Base-by-base conservation (phyloP, 768 basidiomycete species). In the Tephrocybe sp. region DNA sequence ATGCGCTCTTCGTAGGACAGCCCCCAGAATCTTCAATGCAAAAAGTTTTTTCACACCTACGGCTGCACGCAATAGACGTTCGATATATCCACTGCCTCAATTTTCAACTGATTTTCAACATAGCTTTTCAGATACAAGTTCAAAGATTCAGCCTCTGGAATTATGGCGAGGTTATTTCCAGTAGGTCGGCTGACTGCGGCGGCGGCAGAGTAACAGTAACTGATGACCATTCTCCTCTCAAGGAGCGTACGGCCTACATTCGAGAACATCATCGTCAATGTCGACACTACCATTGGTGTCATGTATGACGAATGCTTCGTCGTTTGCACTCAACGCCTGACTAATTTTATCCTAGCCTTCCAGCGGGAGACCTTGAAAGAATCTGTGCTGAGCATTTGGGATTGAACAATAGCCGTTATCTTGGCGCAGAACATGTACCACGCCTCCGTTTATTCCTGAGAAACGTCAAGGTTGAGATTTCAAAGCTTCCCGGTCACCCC, bases 161-260 rank as follows among this genome's bases (percentile, higher is more conserved):
- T 41, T 79, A 1, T 68, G 75, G 59, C 71, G 68, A 14, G 77
- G 77, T 0, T 69, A 67, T 45, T 76, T 71, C 52, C 77, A 78
- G 77, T 77, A 45, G 26, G 62, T 53, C 14, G 14, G 1, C n/a
- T 42, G 17, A 21, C 40, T 25, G 15, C n/a, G n/a, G n/a, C n/a
- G n/a, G n/a, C n/a, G n/a, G n/a, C n/a, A n/a, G n/a, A 4, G 17
- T 18, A 36, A 32, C 9, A n/a, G 36, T 9, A 25, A 11, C 20
- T 15, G 36, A 24, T 32, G 9, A 24, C 1, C 42, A 39, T 24
- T 43, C 42, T 56, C 32, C n/a, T 25, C 12, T 30, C 26, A 50
- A 77, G 73, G 68, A 76, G 73, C 21, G 77, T 78, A 32, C 65
- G 76, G 25, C 72, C 75, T 0, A 62, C 73, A 0, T 56, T 65